A percentile compares a stretch with the other conserved stretches of the same genome.
phyloP scores from a whole-genome alignment of 305 asterid genomes.

The Coffea humblotiana region DNA sequence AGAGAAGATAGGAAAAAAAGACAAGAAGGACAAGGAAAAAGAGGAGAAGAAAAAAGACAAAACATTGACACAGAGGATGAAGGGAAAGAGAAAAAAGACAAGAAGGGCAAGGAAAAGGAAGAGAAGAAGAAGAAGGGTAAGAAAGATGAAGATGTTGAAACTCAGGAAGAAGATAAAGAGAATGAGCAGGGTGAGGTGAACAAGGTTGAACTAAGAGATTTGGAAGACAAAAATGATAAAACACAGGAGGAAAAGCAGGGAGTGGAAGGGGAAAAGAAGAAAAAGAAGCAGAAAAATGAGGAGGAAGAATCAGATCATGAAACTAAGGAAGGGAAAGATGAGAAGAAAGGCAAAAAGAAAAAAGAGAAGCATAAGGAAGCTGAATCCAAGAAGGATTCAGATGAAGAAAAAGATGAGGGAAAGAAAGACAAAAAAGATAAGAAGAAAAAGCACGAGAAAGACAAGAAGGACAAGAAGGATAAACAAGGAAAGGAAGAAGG shows the following conservation, averaged over 20 bases:
- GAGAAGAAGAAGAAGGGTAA: slow-evolving; percentile 14
- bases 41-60: slow-evolving; percentile 11
- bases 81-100: slow-evolving; percentile 10
- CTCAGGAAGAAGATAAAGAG: slow-evolving; percentile 13
- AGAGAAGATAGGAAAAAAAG: slow-evolving; percentile 10
- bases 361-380: slow-evolving; percentile 18
- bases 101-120: too few relatives aligned
- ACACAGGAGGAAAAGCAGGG: neutral
- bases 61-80: neutral
- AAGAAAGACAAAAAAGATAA: slow-evolving; percentile 18
- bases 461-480: slow-evolving; percentile 19
- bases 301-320: slow-evolving; percentile 19
- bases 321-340: slow-evolving; percentile 13
- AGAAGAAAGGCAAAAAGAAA: slow-evolving; percentile 20
- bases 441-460: slow-evolving; percentile 9
- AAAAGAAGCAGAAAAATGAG: neutral
- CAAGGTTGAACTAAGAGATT: neutral
- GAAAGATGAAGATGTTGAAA: slow-evolving; percentile 9
- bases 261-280: neutral
- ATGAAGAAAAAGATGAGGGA: slow-evolving; percentile 19
- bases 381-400: slow-evolving; percentile 1
- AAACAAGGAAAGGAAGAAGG: slow-evolving; percentile 19
- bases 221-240: slow-evolving; percentile 2
- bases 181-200: slow-evolving; percentile 2
- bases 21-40: neutral